Base-by-base conservation (phyloP, 805 yeast genomes). In the Barnettozyma sp. region DNA sequence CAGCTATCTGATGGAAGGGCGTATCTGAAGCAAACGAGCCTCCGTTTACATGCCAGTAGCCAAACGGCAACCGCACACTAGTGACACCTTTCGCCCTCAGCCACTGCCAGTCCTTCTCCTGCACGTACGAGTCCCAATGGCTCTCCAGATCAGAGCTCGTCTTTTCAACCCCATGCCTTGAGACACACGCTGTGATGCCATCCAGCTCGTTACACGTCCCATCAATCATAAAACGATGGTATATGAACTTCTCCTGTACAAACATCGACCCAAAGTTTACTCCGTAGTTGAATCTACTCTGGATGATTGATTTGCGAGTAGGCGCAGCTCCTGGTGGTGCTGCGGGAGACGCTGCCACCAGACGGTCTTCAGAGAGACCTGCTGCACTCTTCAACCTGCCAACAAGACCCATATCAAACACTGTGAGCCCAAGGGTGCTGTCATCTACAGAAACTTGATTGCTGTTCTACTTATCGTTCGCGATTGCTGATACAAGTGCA, bases 261-360 rank as follows among this genome's bases (percentile, higher is more conserved):
- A 87, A 88, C 39, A 81, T 58, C 0, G 87, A 71, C 0, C 97
- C 97, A 26, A 88, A 62, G 56, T 87, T 88, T 22, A 84, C 94
- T 6, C 96, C 97, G 52, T 73, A 77, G 52, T 84, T 83, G 46
- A 62, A 62, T 35, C 92, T 62, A 15, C 68, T 59, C 47, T 71
- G 78, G 49, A 67, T 76, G n/a, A 82, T 68, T 17, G 76, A 66
- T 26, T 57, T 61, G 34, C 51, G 54, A 7, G 67, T 49, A 8
- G 70, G 66, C 10, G 58, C 46, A 13, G 39, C 34, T 14, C 60
- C 62, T 15, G 45, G 38, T 2, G 47, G 41, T 9, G 57, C 52
- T 3, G 56, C 52, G 7, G 57, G 52, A 12, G 41, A 39, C 4
- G 57, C 54, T 2, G 59, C 18, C 4, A 24, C 20, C 9, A 40